Evolutionary conservation across 768 basidiomycete species (phyloP), one percentile per base, ranked within the genome.

Genomic region (Russula olivacea): DNA sequence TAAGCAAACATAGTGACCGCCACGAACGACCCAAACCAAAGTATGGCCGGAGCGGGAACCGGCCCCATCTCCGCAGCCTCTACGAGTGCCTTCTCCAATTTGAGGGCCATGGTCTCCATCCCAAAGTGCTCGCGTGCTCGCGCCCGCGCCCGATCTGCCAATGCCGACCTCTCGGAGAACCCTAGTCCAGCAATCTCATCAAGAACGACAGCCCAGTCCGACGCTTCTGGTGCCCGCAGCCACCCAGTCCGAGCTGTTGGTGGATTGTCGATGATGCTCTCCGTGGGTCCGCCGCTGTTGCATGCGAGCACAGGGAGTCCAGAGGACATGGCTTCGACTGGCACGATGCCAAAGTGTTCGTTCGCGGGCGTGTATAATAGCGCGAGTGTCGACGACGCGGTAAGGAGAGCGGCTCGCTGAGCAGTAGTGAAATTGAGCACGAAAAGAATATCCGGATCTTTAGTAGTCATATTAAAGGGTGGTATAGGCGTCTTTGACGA

Each of bases 281-380:
- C 97, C 1, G 85, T 90, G 10, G 97, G 97, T 2, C 96, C 96
- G 17, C 91, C 92, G 61, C 83, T 86, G 70, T 91, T 76, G 69
- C 89, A 92, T 0, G 94, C 95, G 21, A 99, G 75, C 1, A 98
- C 88, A 0, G 95, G 93, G 0, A 98, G 73, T 3, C 93, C 92
- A 52, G 90, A 94, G 9, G 85, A 81, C 93, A 98, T 98, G 0
- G 85, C 94, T 73, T 99, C 96, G 3, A 98, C 83, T 2, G 97
- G 96, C 0, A 88, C 95, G 68, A 99, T 98, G 1, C 96, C 97
- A 72, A 98, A 97, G 72, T 99, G 96, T 70, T 99, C 96, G 73
- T 96, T 96, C 9, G 82, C 77, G 0, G 96, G 97, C 0, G 96
- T 99, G 72, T 99, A 99, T 8, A 99, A 80, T 0, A 98, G 78